phyloP scores from a whole-genome alignment of 306 rosid species.

The Amphicarpaea edgeworthii region DNA sequence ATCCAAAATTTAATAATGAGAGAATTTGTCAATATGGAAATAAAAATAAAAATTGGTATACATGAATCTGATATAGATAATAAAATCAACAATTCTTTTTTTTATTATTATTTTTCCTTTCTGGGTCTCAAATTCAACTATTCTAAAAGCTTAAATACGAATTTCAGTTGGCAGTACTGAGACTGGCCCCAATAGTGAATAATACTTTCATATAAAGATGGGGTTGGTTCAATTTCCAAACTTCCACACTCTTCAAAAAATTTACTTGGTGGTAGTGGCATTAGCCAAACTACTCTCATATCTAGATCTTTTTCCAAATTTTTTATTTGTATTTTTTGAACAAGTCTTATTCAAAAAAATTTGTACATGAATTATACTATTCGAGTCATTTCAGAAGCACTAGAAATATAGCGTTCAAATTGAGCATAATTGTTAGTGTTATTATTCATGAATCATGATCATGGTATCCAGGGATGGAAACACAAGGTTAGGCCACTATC shows the following conservation, averaged over 20 bases:
- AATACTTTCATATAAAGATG: conserved; percentile 14
- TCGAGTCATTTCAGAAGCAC: conserved; percentile 23
- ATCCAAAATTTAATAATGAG: neutral
- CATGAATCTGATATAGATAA: neutral
- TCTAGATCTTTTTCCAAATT: neutral
- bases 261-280: neutral
- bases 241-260: neutral
- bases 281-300: neutral
- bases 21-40: too few species aligned
- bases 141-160: neutral
- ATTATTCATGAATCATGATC: too few species aligned
- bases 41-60: too few species aligned
- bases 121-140: neutral
- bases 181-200: conserved; percentile 6
- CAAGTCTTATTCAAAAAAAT: neutral
- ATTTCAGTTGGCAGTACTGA: conserved; percentile 2
- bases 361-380: conserved; percentile 16
- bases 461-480: conserved; percentile 53
- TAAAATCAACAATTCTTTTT: neutral
- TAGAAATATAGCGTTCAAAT: conserved; percentile 6
- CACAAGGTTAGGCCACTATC: conserved; percentile 60
- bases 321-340: neutral
- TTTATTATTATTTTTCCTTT: neutral
- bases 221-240: conserved; percentile 17
- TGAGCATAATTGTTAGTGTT: conserved; percentile 39